Evolutionary conservation across 2,329 filamentous ascomycete species (phyloP), one percentile per base, ranked within the genome.

Genomic region (Thelonectria blattea): DNA sequence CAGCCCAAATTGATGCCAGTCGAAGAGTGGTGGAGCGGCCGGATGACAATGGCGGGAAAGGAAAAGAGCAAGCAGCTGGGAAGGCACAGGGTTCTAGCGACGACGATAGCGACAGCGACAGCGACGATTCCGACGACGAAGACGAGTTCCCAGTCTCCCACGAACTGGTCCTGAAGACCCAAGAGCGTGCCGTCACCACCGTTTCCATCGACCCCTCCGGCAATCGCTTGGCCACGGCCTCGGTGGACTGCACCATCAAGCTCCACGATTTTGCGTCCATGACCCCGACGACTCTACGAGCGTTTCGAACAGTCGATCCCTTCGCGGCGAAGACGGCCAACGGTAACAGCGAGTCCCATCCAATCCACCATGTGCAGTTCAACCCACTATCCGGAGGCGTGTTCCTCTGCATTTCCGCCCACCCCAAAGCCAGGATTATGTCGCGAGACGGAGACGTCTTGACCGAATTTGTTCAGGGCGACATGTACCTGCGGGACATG

Each of bases 401-500:
- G 62, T 88, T 99, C 61, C 85, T 99, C 34, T 96, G 95, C 68
- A 83, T 98, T 46, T 91, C 93, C 8, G 93, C 94, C 7, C 91
- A 94, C 42, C 89, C 94, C 2, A 94, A 98, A 75, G 92, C 94
- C 12, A 93, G 93, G 75, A 88, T 99, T 22, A 83, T 98, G 74
- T 91, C 87, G 69, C 88, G 95, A 71, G 94, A 99, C 78, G 95
- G 95, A 41, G 92, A 96, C 46, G 83, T 91, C 8, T 70, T 96
- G 50, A 89, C 90, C 1, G 93, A 97, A 72, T 98, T 97, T 66
- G 90, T 93, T 68, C 99, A 99, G 78, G 95, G 95, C 47, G 95
- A 99, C 74, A 98, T 98, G 93, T 99, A 99, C 71, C 79, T 99
- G 66, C 86, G 94, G 56, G 95, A 99, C 75, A 96, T 98, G 90